Evolutionary conservation across 1,284 basidiomycete genomes (phyloP).

Genomic region (Prillingera fragicola): DNA sequence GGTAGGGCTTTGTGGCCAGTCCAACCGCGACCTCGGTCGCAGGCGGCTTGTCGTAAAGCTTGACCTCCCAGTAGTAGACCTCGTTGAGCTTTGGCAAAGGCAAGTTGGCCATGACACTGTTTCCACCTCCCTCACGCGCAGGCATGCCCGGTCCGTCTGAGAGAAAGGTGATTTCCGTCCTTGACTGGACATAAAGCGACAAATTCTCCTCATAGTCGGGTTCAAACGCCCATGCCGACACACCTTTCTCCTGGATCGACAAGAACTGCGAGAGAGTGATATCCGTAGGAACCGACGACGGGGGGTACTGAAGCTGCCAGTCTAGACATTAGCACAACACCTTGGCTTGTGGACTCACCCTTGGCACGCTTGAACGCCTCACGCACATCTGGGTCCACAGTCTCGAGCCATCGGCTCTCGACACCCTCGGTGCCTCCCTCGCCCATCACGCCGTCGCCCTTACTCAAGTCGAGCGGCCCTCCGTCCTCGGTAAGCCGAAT

Average conservation of each 20-base stretch:
- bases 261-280: conserved; percentile 95
- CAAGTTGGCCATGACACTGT: conserved; percentile 88
- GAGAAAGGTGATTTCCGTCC: conserved; percentile 92
- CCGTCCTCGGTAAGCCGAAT: conserved; percentile 79
- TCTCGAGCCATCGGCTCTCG: conserved; percentile 89
- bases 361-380: conserved; percentile 78
- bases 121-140: conserved; percentile 56
- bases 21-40: conserved; percentile 80
- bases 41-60: conserved; percentile 89
- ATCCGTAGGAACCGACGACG: conserved; percentile 86
- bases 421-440: conserved; percentile 88
- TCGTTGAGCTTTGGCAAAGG: conserved; percentile 93
- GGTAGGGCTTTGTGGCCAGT: conserved; percentile 90
- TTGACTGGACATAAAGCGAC: conserved; percentile 80
- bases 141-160: conserved; percentile 77
- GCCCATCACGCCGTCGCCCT: conserved; percentile 80
- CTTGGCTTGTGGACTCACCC: conserved; percentile 60
- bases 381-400: conserved; percentile 61
- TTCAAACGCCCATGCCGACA: conserved; percentile 95
- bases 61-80: conserved; percentile 96
- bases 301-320: conserved; percentile 82
- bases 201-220: conserved; percentile 91
- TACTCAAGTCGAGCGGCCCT: conserved; percentile 87
- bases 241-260: conserved; percentile 95
- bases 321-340: conserved; percentile 54